These are phyloP conservation scores for Wallemia ichthyophaga DNA, from an alignment of 1,284 basidiomycete species.

Conservation along the genomic window DNA sequence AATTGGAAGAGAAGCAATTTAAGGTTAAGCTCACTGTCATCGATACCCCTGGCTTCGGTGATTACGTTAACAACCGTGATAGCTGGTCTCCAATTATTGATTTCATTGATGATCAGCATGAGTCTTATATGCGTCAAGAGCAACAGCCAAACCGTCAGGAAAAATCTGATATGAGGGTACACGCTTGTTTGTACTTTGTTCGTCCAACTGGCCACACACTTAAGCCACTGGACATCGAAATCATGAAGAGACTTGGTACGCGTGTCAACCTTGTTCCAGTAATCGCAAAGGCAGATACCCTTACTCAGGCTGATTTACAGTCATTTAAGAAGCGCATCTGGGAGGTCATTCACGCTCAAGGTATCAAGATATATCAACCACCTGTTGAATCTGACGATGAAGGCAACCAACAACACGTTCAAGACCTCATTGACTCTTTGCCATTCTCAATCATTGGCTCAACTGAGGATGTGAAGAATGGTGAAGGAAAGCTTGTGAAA, in stretches of 20 bases:
- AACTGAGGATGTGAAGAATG: conserved; percentile 70
- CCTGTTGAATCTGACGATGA: conserved; percentile 79
- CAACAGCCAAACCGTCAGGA: conserved; percentile 80
- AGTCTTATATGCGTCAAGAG: conserved; percentile 97
- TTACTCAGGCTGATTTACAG: conserved; percentile 72
- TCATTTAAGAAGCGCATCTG: conserved; percentile 82
- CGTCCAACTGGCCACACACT: conserved; percentile 87
- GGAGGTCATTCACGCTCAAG: conserved; percentile 64
- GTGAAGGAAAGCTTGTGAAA: conserved; percentile 76
- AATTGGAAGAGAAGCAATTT: conserved; percentile 92
- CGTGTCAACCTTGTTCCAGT: conserved; percentile 95
- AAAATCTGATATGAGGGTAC: conserved; percentile 82
- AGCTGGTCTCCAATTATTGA: conserved; percentile 95
- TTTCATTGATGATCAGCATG: conserved; percentile 98
- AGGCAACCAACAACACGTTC: conserved; percentile 57
- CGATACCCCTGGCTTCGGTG: conserved; percentile 92
- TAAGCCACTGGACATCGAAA: conserved; percentile 95
- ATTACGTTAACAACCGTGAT: conserved; percentile 99
- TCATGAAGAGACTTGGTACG: conserved; percentile 89
- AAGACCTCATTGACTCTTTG: conserved; percentile 58
- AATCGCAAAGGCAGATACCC: conserved; percentile 80
- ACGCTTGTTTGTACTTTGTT: conserved; percentile 95
- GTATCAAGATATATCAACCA: conserved; percentile 80
- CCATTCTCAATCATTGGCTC: conserved; percentile 97
- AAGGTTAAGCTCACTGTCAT: conserved; percentile 97